Evolutionary conservation across 306 rosid genomes (phyloP).

Genomic region (Inga leiocalycina): DNA sequence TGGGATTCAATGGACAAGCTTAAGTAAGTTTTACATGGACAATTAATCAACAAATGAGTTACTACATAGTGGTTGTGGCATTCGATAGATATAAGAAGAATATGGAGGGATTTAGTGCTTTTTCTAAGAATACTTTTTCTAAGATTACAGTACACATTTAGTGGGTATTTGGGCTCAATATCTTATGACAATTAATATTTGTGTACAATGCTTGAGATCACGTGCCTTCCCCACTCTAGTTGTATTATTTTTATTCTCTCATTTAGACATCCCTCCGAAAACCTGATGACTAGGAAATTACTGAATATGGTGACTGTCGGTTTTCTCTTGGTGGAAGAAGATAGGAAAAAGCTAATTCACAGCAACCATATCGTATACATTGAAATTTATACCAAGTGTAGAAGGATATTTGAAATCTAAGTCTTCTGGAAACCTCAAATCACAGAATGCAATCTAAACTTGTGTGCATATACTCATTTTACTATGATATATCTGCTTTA

Average conservation of each 20-base stretch:
- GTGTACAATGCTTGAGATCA: not conserved
- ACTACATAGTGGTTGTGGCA: not conserved
- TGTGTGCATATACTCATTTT: constrained; percentile 17
- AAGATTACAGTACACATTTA: not conserved
- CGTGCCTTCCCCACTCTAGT: not conserved
- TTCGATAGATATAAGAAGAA: not conserved
- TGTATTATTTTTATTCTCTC: not conserved
- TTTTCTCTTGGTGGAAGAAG: not conserved
- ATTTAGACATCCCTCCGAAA: not conserved
- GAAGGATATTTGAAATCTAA: constrained; percentile 16
- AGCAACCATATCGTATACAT: not conserved
- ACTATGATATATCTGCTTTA: not conserved
- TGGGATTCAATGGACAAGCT: no score
- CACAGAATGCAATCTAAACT: not conserved
- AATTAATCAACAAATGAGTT: not conserved
- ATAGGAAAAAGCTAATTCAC: not conserved
- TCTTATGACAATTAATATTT: not conserved
- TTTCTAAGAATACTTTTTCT: no score
- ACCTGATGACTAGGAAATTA: not conserved
- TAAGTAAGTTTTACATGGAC: not conserved
- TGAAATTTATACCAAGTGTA: not conserved
- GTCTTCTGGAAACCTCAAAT: constrained; percentile 4
- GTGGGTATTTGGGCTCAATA: not conserved
- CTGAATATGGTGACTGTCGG: no score
- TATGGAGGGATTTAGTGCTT: no score